phyloP scores from a whole-genome alignment of 441 rosid genomes.

The Erysimum cheiri region DNA sequence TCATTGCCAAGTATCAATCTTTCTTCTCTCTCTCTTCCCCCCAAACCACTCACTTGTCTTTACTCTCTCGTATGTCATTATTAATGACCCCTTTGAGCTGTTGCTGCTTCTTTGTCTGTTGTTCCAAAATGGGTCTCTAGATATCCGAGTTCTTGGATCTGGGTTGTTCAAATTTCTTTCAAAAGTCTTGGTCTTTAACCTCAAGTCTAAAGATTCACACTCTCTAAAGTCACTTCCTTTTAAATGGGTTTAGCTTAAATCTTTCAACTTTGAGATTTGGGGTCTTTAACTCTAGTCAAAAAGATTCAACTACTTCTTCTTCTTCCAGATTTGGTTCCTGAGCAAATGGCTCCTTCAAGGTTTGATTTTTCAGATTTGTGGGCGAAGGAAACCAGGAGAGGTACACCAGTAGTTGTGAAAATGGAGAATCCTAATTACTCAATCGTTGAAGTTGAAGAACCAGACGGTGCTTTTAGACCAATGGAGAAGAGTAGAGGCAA shows the following conservation, averaged over 20 bases:
- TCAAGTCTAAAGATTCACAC: not conserved
- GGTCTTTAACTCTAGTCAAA: slow-evolving; percentile 29
- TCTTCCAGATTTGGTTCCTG: not conserved
- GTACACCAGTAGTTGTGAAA: slow-evolving; percentile 85
- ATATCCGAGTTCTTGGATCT: slow-evolving; percentile 45
- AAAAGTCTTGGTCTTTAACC: slow-evolving; percentile 6
- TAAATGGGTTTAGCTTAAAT: slow-evolving; percentile 41
- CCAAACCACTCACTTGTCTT: slow-evolving; percentile 33
- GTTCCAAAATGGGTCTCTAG: slow-evolving; percentile 39
- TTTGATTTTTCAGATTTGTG: slow-evolving; percentile 58
- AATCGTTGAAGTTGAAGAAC: slow-evolving; percentile 65
- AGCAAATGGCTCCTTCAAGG: slow-evolving; percentile 69
- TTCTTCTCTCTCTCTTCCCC: slow-evolving; percentile 28
- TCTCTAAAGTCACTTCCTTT: slow-evolving; percentile 23
- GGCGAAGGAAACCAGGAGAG: slow-evolving; percentile 61
- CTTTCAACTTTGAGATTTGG: slow-evolving; percentile 56
- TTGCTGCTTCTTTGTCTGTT: slow-evolving; percentile 43
- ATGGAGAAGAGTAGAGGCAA: slow-evolving; percentile 78
- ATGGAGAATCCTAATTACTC: slow-evolving; percentile 89
- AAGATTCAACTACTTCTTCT: slow-evolving; percentile 24
- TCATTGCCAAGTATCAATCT: slow-evolving; percentile 29
- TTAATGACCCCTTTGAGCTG: slow-evolving; percentile 47
- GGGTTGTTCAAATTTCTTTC: slow-evolving; percentile 32
- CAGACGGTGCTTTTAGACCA: slow-evolving; percentile 68
- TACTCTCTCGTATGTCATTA: slow-evolving; percentile 34